Evolutionary conservation across 768 basidiomycete genomes (phyloP).

Genomic region (Lentinula guzmanii): DNA sequence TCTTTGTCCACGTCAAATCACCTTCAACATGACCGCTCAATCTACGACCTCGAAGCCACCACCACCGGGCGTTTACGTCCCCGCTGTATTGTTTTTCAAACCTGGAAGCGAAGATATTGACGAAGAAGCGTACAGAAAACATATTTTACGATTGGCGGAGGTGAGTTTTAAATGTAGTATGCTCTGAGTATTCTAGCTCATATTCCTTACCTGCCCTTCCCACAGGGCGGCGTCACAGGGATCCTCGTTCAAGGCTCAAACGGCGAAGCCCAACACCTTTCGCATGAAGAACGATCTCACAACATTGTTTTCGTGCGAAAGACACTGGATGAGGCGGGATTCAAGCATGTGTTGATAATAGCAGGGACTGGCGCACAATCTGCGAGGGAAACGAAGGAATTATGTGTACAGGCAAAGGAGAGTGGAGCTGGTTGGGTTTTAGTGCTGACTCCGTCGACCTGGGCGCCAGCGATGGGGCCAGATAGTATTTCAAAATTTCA

Average conservation of each 20-base stretch:
- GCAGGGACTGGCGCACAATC: slow-evolving; percentile 84
- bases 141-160: slow-evolving; percentile 68
- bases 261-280: slow-evolving; percentile 72
- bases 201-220: slow-evolving; percentile 11
- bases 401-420: slow-evolving; percentile 68
- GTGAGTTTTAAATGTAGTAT: slow-evolving; percentile 25
- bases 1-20: no score
- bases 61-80: slow-evolving; percentile 69
- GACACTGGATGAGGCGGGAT: slow-evolving; percentile 70
- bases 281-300: slow-evolving; percentile 62
- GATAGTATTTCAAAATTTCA: slow-evolving; percentile 65
- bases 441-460: slow-evolving; percentile 69
- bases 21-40: not conserved
- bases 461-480: slow-evolving; percentile 57
- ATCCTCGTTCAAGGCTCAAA: slow-evolving; percentile 72
- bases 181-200: no score
- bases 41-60: slow-evolving; percentile 20
- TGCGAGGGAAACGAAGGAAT: slow-evolving; percentile 63
- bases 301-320: slow-evolving; percentile 60
- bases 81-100: slow-evolving; percentile 70
- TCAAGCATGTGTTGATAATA: slow-evolving; percentile 60
- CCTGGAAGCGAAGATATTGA: slow-evolving; percentile 63
- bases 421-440: slow-evolving; percentile 81
- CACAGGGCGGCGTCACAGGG: slow-evolving; percentile 65
- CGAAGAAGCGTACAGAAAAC: slow-evolving; percentile 55